Evolutionary conservation across 495 filamentous ascomycete species (phyloP), one percentile per base, ranked within the genome.

Genomic region (Penicillium goetzii): DNA sequence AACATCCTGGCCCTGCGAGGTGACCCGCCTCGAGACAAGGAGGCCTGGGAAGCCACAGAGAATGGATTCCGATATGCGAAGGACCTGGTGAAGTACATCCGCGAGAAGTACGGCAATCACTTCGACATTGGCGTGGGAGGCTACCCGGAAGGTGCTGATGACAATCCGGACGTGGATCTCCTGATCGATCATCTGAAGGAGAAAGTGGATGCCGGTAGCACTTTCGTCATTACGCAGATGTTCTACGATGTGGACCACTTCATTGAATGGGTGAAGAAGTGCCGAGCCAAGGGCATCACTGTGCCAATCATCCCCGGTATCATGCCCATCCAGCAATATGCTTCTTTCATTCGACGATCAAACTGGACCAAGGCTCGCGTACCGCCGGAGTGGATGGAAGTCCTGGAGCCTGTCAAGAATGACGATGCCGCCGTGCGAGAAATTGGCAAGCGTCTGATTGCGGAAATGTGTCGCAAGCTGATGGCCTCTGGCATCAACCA

Each of bases 81-180:
- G 68, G 94, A 99, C 76, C 81, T 99, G 40, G 92, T 99, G 57
- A 90, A 89, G 65, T 93, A 99, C 69, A 98, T 99, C 72, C 89
- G 91, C 41, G 78, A 88, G 33, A 89, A 84, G 61, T 99, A 98
- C 71, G 93, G 92, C 38, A 87, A 95, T 73, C 94, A 98, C 78
- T 99, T 99, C 72, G 92, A 97, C 69, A 97, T 99, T 75, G 94
- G 94, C 40, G 93, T 99, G 60, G 96, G 95, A 58, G 96, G 95
- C 25, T 99, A 99, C 69, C 93, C 96, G 0, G 96, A 99, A 77
- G 96, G 96, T 36, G 92, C 88, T 62, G 96, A 99, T 66, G 96
- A 98, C 70, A 90, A 96, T 67, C 82, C 89, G 51, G 91, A 97
- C 69, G 86, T 88, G 19, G 92, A 97, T 33, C 77, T 85, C 26